A percentile compares a stretch with the other conserved stretches of the same genome.
phyloP scores from a whole-genome alignment of 805 yeast species.

The Yamadazyma ubonensis region DNA sequence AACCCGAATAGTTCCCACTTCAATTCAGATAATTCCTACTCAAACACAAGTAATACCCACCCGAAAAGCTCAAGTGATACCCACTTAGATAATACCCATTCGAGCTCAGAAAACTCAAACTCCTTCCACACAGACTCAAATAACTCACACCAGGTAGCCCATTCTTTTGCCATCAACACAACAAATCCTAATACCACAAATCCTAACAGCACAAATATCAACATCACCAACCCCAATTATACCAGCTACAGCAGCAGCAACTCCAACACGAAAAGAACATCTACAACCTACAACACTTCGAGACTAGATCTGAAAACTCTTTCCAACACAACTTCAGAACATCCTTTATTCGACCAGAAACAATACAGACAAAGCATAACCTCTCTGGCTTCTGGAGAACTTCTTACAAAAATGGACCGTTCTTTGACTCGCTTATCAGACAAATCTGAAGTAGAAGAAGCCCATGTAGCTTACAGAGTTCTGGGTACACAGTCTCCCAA shows the following conservation, averaged over 20 bases:
- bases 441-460: conserved; percentile 1
- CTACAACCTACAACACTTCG: neutral
- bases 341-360: conserved; percentile 3
- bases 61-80: too few relatives aligned
- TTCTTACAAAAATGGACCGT: conserved; percentile 22
- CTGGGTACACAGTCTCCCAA: conserved; percentile 8
- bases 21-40: too few relatives aligned
- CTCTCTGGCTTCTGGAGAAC: conserved; percentile 25
- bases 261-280: neutral
- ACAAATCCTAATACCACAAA: neutral
- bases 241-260: conserved; percentile 1
- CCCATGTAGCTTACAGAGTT: conserved; percentile 8
- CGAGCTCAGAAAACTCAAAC: too few relatives aligned
- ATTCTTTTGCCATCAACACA: neutral
- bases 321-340: conserved; percentile 15
- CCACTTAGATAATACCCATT: too few relatives aligned
- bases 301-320: neutral
- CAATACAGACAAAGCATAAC: conserved; percentile 1
- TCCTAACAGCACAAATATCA: neutral
- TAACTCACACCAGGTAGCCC: too few relatives aligned
- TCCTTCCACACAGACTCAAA: too few relatives aligned
- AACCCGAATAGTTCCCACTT: too few relatives aligned
- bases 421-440: conserved; percentile 4
- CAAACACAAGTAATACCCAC: too few relatives aligned
- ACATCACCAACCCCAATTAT: neutral